Evolutionary conservation across 2,329 filamentous ascomycete species (phyloP), one percentile per base, ranked within the genome.

Genomic region (Scedosporium minutisporum): DNA sequence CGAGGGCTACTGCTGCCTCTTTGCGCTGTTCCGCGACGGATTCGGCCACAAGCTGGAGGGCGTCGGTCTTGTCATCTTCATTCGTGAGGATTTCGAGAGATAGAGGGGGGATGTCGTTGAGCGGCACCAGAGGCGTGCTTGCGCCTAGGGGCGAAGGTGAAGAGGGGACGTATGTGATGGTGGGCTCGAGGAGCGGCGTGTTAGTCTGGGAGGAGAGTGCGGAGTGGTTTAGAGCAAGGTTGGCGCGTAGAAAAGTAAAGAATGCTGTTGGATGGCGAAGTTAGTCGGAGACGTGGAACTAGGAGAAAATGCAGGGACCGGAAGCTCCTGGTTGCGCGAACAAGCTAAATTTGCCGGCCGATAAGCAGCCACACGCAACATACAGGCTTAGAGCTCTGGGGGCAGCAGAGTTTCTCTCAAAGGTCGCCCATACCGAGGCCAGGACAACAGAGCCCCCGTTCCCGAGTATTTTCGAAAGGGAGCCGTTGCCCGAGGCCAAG

Each of bases 1-100:
- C 80, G 64, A 95, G 76, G 64, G 83, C 76, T 59, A 78, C 76
- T 14, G 86, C 84, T 6, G 89, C 86, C 4, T 82, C 74, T 72
- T 91, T 87, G 61, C 89, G 87, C 75, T 95, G 91, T 71, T 96
- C 89, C 27, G 90, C 89, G 63, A 96, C 85, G 66, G 87, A 90
- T 75, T 95, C 90, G 61, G 90, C 87, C 57, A 96, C 81, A 18
- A 96, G 81, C 65, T 83, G 83, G 62, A 96, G 78, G 12, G 87
- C 88, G 63, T 85, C 81, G 65, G 85, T 76, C 70, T 87, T 85
- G 69, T 91, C 87, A 55, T 77, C 71, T 57, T 83, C 75, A 48
- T 69, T 68, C 46, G 77, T 77, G 53, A 86, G 74, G 57, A 81
- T 70, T 65, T 82, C 81, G 60, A 88, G 85, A 44, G 80, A 80